Evolutionary conservation across 164 flowering plant genomes (phyloP).

Genomic region (Piper betle): DNA sequence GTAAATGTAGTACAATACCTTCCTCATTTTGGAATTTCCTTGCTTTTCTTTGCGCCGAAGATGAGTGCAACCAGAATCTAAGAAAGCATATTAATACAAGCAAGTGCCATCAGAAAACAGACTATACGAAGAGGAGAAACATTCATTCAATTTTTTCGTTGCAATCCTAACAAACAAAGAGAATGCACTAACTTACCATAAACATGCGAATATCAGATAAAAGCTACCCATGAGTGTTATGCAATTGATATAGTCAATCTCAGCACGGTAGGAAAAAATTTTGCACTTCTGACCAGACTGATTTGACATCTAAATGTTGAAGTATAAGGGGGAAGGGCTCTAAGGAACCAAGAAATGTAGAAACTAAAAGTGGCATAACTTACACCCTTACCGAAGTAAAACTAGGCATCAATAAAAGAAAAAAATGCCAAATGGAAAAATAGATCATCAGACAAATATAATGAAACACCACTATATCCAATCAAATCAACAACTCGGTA

Average conservation of each 20-base stretch:
- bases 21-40: slow-evolving; percentile 37
- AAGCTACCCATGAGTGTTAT: no score
- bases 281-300: slow-evolving; percentile 1
- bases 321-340: background rate
- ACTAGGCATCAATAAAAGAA: no score
- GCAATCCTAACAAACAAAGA: no score
- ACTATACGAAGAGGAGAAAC: background rate
- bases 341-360: background rate
- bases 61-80: background rate
- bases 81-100: background rate
- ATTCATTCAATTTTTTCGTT: background rate
- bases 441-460: background rate
- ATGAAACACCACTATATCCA: background rate
- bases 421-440: background rate
- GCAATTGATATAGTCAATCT: background rate
- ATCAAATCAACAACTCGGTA: background rate
- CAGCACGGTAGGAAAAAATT: background rate
- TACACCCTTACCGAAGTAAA: no score
- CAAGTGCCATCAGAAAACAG: background rate
- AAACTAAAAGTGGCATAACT: background rate
- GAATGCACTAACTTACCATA: background rate
- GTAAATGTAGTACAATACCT: slow-evolving; percentile 30
- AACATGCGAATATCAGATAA: no score
- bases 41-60: slow-evolving; percentile 18
- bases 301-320: background rate